Conservation (phyloP, 352 stramenopile species). For the Globisporangium iwayamae region DNA sequence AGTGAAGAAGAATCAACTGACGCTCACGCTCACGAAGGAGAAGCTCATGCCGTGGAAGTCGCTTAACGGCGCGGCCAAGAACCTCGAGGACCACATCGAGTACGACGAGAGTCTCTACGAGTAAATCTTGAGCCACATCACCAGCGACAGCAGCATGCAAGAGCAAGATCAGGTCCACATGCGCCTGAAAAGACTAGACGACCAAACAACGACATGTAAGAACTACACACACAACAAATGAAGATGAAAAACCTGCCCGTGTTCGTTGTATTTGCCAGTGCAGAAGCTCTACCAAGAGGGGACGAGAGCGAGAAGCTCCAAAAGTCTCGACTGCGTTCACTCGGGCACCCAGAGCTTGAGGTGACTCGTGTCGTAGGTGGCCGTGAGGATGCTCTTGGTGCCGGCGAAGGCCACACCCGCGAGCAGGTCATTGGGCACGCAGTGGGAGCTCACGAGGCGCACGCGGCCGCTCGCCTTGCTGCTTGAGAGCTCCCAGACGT, state of each 20-base stretch:
- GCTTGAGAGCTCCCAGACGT: slow-evolving; percentile 62
- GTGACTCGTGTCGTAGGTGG: slow-evolving; percentile 61
- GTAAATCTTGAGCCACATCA: slow-evolving; percentile 12
- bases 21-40: slow-evolving; percentile 67
- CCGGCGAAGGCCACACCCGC: slow-evolving; percentile 50
- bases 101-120: slow-evolving; percentile 84
- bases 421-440: slow-evolving; percentile 59
- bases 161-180: neutral
- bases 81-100: slow-evolving; percentile 81
- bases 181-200: no score
- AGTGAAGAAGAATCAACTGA: slow-evolving; percentile 53
- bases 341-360: slow-evolving; percentile 69
- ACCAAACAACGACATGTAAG: neutral
- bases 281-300: neutral
- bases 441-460: slow-evolving; percentile 59
- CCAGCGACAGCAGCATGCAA: no score
- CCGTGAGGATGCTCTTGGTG: slow-evolving; percentile 49
- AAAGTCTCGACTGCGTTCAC: slow-evolving; percentile 19
- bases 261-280: neutral
- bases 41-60: slow-evolving; percentile 61
- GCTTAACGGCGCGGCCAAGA: slow-evolving; percentile 78
- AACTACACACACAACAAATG: neutral
- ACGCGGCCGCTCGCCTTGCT: slow-evolving; percentile 23
- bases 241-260: neutral
- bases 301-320: neutral